Evolutionary conservation across 192 early-diverging fungal genomes (phyloP), one percentile per base, ranked within the genome.

Genomic region (Coemansia sp.): DNA sequence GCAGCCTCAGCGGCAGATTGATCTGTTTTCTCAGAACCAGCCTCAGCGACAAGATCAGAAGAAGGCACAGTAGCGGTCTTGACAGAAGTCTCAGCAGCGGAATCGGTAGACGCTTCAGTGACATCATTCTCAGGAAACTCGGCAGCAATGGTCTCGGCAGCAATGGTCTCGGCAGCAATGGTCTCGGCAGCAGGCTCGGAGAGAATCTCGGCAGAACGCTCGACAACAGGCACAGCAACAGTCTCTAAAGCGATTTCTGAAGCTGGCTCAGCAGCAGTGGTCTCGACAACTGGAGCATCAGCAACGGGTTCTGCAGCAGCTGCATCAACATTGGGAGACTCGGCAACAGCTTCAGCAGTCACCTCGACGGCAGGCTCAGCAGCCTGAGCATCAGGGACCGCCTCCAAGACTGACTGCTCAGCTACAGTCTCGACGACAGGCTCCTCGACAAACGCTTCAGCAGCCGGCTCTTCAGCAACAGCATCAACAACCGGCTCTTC

Each of bases 151-250:
- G 33, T 57, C 55, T 28, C n/a, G 2, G n/a, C 54, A 18, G 39
- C 39, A 41, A 41, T 41, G 9, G 39, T 41, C 39, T 41, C 39
- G 39, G 32, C 11, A 4, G 11, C 61, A 20, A 14, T 48, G 18
- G 59, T 18, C 34, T 61, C 37, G 33, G 34, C 36, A 20, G n/a
- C 59, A 39, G 59, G 15, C 32, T 58, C 59, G 33, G 15, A 12
- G 12, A 58, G 1, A 20, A 14, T 33, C 32, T 33, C 37, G 33
- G 35, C 18, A n/a, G 4, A 28, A 63, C 39, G 37, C 60, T 61
- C 60, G 38, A 43, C 60, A 61, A 43, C 12, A 37, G 59, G 12
- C 61, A 22, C 35, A 41, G 5, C 64, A 56, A 17, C 53, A 38
- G 51, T 4, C 22, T 62, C 61, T 6, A 20, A 22, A 36, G 22